Conservation (phyloP, 768 basidiomycete species). For the Tulasnella sp. region DNA sequence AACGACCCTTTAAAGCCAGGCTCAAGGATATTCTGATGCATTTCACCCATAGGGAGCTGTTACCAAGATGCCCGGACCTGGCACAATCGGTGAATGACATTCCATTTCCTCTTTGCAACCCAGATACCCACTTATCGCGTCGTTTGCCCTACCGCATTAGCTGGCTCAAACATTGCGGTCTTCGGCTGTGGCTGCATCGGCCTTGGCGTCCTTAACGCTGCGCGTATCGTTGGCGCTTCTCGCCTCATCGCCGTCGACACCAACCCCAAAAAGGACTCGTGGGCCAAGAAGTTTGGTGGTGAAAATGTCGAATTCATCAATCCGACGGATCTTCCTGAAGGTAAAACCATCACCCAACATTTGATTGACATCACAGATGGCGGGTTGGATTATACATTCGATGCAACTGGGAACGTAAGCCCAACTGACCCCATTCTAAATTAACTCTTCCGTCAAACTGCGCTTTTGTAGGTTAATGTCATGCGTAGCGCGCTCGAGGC, state of each 20-base stretch:
- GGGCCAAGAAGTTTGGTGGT: constrained; percentile 90
- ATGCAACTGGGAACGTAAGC: constrained; percentile 81
- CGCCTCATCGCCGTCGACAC: constrained; percentile 89
- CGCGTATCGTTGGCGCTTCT: constrained; percentile 64
- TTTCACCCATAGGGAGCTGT: constrained; percentile 52
- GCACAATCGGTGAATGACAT: constrained; percentile 17
- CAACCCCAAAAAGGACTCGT: constrained; percentile 73
- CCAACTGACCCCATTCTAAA: constrained; percentile 14
- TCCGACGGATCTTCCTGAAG: constrained; percentile 60
- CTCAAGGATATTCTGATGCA: not conserved
- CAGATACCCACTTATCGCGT: not conserved
- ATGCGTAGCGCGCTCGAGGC: constrained; percentile 95
- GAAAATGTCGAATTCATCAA: constrained; percentile 75
- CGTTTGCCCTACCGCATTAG: not conserved
- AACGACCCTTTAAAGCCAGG: too few species aligned
- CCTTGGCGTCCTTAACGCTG: constrained; percentile 80
- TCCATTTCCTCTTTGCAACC: not conserved
- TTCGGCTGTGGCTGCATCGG: constrained; percentile 97
- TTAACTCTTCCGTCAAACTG: not conserved
- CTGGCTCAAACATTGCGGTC: constrained; percentile 70
- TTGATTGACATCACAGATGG: constrained; percentile 92
- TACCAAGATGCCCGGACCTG: constrained; percentile 68
- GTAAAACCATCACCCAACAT: constrained; percentile 81
- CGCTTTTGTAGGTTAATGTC: constrained; percentile 58
- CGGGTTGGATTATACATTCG: constrained; percentile 93